Evolutionary conservation across 345 rosid genomes (phyloP).

Genomic region (Murraya paniculata): DNA sequence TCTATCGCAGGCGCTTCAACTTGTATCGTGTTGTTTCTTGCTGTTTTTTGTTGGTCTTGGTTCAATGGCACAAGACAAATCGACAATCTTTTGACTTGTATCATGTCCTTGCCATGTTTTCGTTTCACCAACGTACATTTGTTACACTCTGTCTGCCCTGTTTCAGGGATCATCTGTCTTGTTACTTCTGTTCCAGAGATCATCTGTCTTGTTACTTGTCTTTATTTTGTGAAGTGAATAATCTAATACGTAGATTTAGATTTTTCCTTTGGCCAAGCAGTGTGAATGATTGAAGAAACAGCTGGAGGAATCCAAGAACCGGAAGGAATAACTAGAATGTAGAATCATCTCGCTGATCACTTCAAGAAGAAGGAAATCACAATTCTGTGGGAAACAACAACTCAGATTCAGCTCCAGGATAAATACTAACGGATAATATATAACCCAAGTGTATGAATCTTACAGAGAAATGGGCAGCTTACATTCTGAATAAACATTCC

Average conservation of each 20-base stretch:
- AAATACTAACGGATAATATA: slow-evolving; percentile 1
- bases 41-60: too few relatives aligned
- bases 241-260: not conserved
- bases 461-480: not conserved
- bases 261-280: slow-evolving; percentile 32
- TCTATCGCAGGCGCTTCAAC: not conserved
- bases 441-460: not conserved
- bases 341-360: slow-evolving; percentile 85
- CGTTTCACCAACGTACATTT: too few relatives aligned
- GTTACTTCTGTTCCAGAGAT: too few relatives aligned
- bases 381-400: slow-evolving; percentile 24
- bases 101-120: too few relatives aligned
- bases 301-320: slow-evolving; percentile 82
- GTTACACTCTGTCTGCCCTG: too few relatives aligned
- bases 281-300: slow-evolving; percentile 74
- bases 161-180: too few relatives aligned
- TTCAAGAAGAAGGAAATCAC: slow-evolving; percentile 83
- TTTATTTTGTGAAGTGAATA: not conserved
- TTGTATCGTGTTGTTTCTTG: not conserved
- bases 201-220: too few relatives aligned
- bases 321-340: slow-evolving; percentile 87
- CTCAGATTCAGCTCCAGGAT: slow-evolving; percentile 24
- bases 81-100: too few relatives aligned
- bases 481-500: not conserved
- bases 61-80: too few relatives aligned